Evolutionary conservation across 2,329 filamentous ascomycete genomes (phyloP).

Genomic region (Penicillium griseofulvum): DNA sequence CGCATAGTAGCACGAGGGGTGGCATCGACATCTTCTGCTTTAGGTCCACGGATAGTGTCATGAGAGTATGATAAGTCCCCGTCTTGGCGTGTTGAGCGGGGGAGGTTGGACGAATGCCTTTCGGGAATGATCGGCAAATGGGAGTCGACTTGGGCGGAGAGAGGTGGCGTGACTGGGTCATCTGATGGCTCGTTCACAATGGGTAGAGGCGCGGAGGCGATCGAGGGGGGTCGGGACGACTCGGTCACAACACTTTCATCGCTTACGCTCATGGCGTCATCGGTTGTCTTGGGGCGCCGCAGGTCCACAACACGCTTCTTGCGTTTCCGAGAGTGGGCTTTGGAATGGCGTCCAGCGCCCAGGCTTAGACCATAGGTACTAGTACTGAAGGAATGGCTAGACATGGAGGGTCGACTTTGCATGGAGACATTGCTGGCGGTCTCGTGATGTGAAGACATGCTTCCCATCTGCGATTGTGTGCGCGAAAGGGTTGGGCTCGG

Average conservation of each 20-base stretch:
- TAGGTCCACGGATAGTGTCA: constrained; percentile 19
- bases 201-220: constrained; percentile 54
- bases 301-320: constrained; percentile 52
- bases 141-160: constrained; percentile 43
- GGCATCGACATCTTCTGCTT: constrained; percentile 30
- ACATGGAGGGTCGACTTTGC: constrained; percentile 55
- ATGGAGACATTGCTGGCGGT: constrained; percentile 64
- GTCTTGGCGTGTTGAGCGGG: constrained; percentile 25
- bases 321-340: constrained; percentile 43
- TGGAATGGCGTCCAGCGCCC: constrained; percentile 44
- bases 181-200: constrained; percentile 61
- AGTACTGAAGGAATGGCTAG: constrained; percentile 36
- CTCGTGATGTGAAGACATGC: constrained; percentile 67
- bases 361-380: constrained; percentile 42
- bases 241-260: constrained; percentile 44
- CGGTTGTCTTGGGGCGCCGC: constrained; percentile 41
- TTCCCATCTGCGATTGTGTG: constrained; percentile 62
- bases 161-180: constrained; percentile 53
- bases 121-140: constrained; percentile 37
- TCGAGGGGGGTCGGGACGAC: constrained; percentile 45
- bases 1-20: constrained; percentile 35
- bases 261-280: constrained; percentile 43
- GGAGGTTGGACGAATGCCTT: constrained; percentile 31
- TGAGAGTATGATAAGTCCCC: constrained; percentile 27
- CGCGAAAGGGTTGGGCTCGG: constrained; percentile 56